Percentiles rank a stretch among this genome's conserved stretches.
phyloP scores from a whole-genome alignment of 495 filamentous ascomycete genomes.

The Penicillium fimorum region DNA sequence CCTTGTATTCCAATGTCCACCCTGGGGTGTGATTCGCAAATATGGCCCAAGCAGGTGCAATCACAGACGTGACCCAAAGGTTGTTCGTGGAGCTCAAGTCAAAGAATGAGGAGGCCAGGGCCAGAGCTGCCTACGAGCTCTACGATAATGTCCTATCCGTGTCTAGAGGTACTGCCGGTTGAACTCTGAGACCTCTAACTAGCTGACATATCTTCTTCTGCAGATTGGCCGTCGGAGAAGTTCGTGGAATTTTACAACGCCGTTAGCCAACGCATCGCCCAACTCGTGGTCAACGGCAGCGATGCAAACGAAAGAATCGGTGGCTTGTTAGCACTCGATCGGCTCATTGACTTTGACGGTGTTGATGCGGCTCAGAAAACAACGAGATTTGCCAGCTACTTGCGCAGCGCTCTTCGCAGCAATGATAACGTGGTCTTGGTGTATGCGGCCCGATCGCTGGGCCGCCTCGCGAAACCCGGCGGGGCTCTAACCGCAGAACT shows the following conservation, averaged over 20 bases:
- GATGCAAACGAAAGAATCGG: slow-evolving; percentile 87
- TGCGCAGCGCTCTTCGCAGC: slow-evolving; percentile 83
- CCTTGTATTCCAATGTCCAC: slow-evolving; percentile 48
- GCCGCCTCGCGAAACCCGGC: slow-evolving; percentile 84
- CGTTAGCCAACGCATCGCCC: slow-evolving; percentile 71
- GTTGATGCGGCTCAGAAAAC: slow-evolving; percentile 94
- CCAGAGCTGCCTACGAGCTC: slow-evolving; percentile 54
- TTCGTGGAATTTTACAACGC: slow-evolving; percentile 77
- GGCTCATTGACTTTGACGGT: slow-evolving; percentile 91
- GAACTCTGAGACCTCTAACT: background rate
- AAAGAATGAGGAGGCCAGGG: slow-evolving; percentile 52
- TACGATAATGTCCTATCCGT: slow-evolving; percentile 49
- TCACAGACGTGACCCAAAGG: slow-evolving; percentile 47
- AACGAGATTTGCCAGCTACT: slow-evolving; percentile 83
- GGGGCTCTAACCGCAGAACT: slow-evolving; percentile 93
- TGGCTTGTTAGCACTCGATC: slow-evolving; percentile 86
- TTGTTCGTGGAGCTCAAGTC: slow-evolving; percentile 52
- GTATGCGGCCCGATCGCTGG: slow-evolving; percentile 80
- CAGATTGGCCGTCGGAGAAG: slow-evolving; percentile 74
- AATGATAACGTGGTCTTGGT: slow-evolving; percentile 86
- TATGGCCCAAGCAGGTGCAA: slow-evolving; percentile 51
- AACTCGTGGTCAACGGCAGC: slow-evolving; percentile 71
- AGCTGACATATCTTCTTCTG: slow-evolving; percentile 6
- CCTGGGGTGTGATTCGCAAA: slow-evolving; percentile 42
- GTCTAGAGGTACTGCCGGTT: slow-evolving; percentile 42